These are phyloP conservation scores for Fusarium circinatum DNA, from an alignment of 2,329 filamentous ascomycete genomes.

Conservation along the genomic window DNA sequence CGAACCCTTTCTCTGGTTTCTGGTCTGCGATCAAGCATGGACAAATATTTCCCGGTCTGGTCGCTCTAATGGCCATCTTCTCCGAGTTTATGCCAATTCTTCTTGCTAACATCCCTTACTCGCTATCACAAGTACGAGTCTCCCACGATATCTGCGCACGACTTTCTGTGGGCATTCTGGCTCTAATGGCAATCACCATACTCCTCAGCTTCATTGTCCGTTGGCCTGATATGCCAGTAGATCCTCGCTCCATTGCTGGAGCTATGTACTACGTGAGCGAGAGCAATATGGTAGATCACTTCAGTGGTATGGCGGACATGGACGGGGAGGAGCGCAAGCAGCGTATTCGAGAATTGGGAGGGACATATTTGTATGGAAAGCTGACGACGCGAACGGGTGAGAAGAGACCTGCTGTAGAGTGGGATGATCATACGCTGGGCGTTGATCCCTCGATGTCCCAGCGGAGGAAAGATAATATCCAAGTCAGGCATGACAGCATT, in stretches of 20 bases:
- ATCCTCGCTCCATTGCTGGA: constrained; percentile 59
- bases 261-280: constrained; percentile 55
- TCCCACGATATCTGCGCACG: constrained; percentile 55
- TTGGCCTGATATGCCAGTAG: constrained; percentile 58
- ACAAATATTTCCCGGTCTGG: constrained; percentile 52
- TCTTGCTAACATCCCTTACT: constrained; percentile 61
- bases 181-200: constrained; percentile 55
- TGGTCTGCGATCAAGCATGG: constrained; percentile 41
- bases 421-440: constrained; percentile 38
- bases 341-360: constrained; percentile 38
- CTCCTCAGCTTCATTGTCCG: constrained; percentile 53
- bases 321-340: constrained; percentile 31
- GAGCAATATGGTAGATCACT: constrained; percentile 40
- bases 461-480: neutral
- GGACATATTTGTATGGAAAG: constrained; percentile 40
- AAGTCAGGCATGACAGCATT: constrained; percentile 25
- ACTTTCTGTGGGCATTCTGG: constrained; percentile 52
- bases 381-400: constrained; percentile 32
- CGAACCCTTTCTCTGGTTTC: constrained; percentile 59
- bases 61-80: constrained; percentile 56
- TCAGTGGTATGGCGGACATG: constrained; percentile 38
- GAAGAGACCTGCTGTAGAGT: constrained; percentile 40
- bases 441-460: constrained; percentile 6
- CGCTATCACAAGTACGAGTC: constrained; percentile 51
- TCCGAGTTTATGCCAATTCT: constrained; percentile 62